Evolutionary conservation across 2,329 filamentous ascomycete species (phyloP), one percentile per base, ranked within the genome.

Genomic region (Chaetothyriales sp.): DNA sequence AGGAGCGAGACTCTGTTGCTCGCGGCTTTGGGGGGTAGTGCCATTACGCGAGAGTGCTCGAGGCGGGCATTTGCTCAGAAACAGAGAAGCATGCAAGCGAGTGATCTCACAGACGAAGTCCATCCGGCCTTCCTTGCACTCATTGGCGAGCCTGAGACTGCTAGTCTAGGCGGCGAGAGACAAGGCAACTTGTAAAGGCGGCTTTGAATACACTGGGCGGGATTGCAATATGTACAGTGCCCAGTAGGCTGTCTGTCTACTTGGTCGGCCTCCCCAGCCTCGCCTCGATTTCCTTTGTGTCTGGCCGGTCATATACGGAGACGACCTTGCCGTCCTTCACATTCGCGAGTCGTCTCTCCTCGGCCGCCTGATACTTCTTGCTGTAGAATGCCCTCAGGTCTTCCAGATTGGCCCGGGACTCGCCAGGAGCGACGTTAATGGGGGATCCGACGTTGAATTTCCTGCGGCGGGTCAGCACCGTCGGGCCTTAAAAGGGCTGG

Each of bases 41-140:
- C 83, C 18, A 80, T 98, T 52, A 97, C 92, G 53, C 82, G 90
- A 67, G 89, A 95, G 66, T 95, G 85, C 65, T 95, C 90, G 18
- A 78, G 87, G 48, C 72, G 89, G 54, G 92, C 92, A 0, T 98
- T 94, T 69, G 75, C 79, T 61, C 86, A 89, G 67, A 86, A 83
- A 63, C 90, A 92, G 0, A 78, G 92, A 58, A 88, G 86, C 64
- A 70, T 98, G 65, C 92, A 97, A 71, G 92, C 92, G 0, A 89
- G 86, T 60, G 92, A 97, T 68, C 70, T 98, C 65, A 95, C 90
- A 0, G 88, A 92, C 18, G 85, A 95, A 69, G 85, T 98, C 8
- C 84, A 94, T 62, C 73, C 73, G 33, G 85, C 89, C 0, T 97
- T 95, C 67, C 67, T 85, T 62, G 81, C 81, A 54, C 67, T 95